Percentiles rank a stretch among this genome's conserved stretches.
phyloP scores from a whole-genome alignment of 805 yeast genomes.

The Ogataea parapolymorpha region DNA sequence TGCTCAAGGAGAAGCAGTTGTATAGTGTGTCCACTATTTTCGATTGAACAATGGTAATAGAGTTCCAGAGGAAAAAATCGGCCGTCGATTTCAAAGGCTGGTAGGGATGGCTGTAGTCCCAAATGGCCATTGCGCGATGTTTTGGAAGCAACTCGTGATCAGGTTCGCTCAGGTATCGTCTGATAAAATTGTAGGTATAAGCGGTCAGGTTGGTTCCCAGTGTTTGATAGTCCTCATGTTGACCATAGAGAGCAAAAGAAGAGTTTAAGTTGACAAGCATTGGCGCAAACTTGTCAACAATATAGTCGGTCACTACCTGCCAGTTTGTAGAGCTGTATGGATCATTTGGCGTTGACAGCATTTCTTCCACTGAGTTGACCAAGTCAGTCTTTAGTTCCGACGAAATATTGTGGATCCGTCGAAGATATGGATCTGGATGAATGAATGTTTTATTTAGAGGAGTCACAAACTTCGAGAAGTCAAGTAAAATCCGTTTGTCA shows the following conservation, averaged over 20 bases:
- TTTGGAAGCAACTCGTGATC: slow-evolving; percentile 14
- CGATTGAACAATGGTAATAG: slow-evolving; percentile 39
- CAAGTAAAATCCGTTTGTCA: slow-evolving; percentile 47
- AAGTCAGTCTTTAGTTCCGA: slow-evolving; percentile 34
- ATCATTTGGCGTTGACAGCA: slow-evolving; percentile 32
- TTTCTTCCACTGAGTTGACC: slow-evolving; percentile 32
- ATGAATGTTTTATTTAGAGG: slow-evolving; percentile 50
- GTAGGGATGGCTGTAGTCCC: slow-evolving; percentile 46
- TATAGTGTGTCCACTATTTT: slow-evolving; percentile 37
- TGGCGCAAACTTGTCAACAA: slow-evolving; percentile 54
- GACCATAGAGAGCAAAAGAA: slow-evolving; percentile 28
- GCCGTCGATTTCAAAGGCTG: slow-evolving; percentile 35
- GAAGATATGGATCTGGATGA: slow-evolving; percentile 44
- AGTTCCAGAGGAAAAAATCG: slow-evolving; percentile 49
- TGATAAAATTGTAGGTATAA: slow-evolving; percentile 41
- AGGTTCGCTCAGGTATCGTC: slow-evolving; percentile 39
- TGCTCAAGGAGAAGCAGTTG: slow-evolving; percentile 34
- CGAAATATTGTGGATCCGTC: slow-evolving; percentile 38
- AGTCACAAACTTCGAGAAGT: slow-evolving; percentile 51
- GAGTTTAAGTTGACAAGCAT: slow-evolving; percentile 40
- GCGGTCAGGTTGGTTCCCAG: slow-evolving; percentile 36
- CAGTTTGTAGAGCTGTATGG: slow-evolving; percentile 49
- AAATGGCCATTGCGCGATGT: slow-evolving; percentile 34
- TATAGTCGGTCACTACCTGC: slow-evolving; percentile 48
- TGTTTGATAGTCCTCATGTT: slow-evolving; percentile 11